Evolutionary conservation across 1,284 basidiomycete species (phyloP), one percentile per base, ranked within the genome.

Genomic region (Ustilago nuda): DNA sequence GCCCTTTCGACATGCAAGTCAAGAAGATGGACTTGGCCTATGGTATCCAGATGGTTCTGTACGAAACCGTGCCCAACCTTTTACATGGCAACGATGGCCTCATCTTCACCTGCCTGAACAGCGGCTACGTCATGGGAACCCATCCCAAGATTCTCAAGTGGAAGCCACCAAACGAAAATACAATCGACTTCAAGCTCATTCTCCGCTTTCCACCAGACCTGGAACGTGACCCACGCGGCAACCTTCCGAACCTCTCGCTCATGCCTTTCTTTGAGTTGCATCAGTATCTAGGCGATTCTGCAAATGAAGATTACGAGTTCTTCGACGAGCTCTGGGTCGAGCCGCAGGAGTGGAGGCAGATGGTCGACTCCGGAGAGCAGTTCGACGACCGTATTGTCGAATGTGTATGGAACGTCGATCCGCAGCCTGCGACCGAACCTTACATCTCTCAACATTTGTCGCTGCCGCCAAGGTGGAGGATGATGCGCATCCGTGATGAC

Each of bases 161-260:
- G 97, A 99, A 99, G 87, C 95, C 96, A 1, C 95, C 97, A 3
- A 93, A 92, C 3, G 97, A 99, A 84, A 99, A 99, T 86, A 95
- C 94, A 4, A 93, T 99, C 83, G 97, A 99, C 87, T 99, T 99
- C 88, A 94, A 94, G 85, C 91, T 99, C 13, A 89, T 95, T 59
- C 89, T 99, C 19, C 91, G 94, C 41, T 99, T 99, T 85, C 95
- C 96, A 2, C 91, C 94, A 0, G 81, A 84, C 37, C 60, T 82
- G 1, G 66, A 75, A 6, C 53, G 52, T 12, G 82, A 82, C 35
- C 78, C 79, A 9, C 3, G 86, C 87, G 35, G 33, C 85, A 76
- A 77, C 19, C 66, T 76, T 80, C 92, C 94, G 0, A 94, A 99
- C 82, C 92, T 92, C 71, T 88, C 88, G 61, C 91, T 91, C 9